Evolutionary conservation across 345 rosid species (phyloP).

Genomic region (Lumnitzera littorea): DNA sequence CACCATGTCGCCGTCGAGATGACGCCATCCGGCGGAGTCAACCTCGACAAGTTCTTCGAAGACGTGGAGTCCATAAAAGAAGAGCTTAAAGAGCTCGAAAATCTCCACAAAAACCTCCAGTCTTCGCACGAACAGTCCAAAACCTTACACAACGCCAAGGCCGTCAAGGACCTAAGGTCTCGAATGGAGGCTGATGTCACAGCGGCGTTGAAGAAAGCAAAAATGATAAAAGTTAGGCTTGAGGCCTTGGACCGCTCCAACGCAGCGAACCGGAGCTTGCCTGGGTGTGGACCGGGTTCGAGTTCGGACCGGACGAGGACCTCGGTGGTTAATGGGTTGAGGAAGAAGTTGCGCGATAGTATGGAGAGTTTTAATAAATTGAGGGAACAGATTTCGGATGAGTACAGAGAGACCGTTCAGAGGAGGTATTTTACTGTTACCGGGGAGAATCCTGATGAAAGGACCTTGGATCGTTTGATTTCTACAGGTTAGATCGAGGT

Average conservation of each 20-base stretch:
- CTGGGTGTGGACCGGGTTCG: constrained; percentile 87
- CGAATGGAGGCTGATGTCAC: constrained; percentile 55
- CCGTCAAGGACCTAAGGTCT: constrained; percentile 54
- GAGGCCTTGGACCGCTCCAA: constrained; percentile 76
- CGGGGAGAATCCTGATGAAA: constrained; percentile 65
- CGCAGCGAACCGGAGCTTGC: constrained; percentile 53
- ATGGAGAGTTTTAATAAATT: constrained; percentile 67
- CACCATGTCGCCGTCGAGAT: constrained; percentile 30
- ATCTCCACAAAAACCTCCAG: constrained; percentile 48
- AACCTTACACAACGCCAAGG: constrained; percentile 55
- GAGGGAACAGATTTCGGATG: constrained; percentile 48
- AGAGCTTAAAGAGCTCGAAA: constrained; percentile 60
- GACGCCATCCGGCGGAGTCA: constrained; percentile 26
- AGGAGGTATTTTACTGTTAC: constrained; percentile 77
- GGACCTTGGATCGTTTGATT: constrained; percentile 59
- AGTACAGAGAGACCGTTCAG: constrained; percentile 72
- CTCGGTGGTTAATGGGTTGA: constrained; percentile 69
- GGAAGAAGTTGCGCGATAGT: constrained; percentile 64
- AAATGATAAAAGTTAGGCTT: constrained; percentile 55
- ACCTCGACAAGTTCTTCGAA: constrained; percentile 73
- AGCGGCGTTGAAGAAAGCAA: constrained; percentile 62
- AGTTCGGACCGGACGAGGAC: constrained; percentile 76
- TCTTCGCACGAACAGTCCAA: constrained; percentile 67
- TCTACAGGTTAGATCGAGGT: constrained; percentile 39
- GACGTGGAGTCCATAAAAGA: constrained; percentile 77